Base-by-base conservation (phyloP, 768 basidiomycete genomes). In the Pleurotus tuoliensis region DNA sequence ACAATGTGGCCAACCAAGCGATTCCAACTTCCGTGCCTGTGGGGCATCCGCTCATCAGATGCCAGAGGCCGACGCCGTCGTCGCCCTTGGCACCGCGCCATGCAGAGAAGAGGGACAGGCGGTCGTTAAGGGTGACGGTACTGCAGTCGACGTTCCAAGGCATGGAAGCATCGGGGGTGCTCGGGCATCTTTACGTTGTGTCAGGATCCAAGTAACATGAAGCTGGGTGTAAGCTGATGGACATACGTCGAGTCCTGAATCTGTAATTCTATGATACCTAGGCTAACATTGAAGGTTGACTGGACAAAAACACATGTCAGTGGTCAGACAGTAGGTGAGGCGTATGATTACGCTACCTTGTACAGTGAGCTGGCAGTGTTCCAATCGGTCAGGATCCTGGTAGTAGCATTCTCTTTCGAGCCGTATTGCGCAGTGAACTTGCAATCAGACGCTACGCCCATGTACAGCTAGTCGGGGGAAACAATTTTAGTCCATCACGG, bases 381-480 rank as follows among this genome's bases (percentile, higher is more conserved):
- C 85, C 87, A 92, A 60, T 84, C 80, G 48, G 74, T 91, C 56
- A 95, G 67, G 56, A 94, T 91, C 62, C 88, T 85, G 25, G 72
- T 78, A 7, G 88, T 84, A 4, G 92, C 90, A 57, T 84, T 85
- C 34, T 80, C 74, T 61, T 80, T 73, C 2, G 80, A 78, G 27
- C 83, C 86, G 63, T 90, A 90, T 58, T 77, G 77, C 27, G 71
- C 62, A 9, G 86, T 83, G 65, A 93, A 94, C 59, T 80, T 82
- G 71, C 93, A 94, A 67, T 94, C 93, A 4, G 92, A 87, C 0
- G 92, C 92, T 55, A 93, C 88, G 22, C 93, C 93, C 83, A 94
- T 86, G 67, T 87, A 92, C 22, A 83, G 62, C 82, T 83, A 34
- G 11, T 34, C 3, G 8, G 30, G 8, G 55, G n/a, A 25, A 11